Conservation (phyloP, 2,329 filamentous ascomycete species). For the Bipolaris victoriae region DNA sequence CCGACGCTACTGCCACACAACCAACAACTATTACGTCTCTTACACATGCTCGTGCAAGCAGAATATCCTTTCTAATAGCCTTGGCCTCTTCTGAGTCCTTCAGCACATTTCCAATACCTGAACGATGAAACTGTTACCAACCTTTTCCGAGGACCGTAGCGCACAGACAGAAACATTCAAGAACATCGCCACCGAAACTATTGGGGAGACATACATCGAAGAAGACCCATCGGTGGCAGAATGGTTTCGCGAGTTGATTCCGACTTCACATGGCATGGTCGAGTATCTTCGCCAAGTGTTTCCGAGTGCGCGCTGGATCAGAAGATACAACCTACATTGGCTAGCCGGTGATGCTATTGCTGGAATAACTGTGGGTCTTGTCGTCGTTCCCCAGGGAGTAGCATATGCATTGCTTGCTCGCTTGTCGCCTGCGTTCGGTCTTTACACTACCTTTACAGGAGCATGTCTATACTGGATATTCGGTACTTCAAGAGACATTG, state of each 20-base stretch:
- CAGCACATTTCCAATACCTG: neutral
- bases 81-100: neutral
- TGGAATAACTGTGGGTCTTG: slow-evolving; percentile 69
- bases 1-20: neutral
- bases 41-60: neutral
- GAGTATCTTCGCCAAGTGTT: slow-evolving; percentile 38
- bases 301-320: slow-evolving; percentile 36
- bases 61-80: neutral
- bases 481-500: slow-evolving; percentile 96
- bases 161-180: slow-evolving; percentile 21
- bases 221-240: slow-evolving; percentile 39
- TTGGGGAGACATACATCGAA: slow-evolving; percentile 34
- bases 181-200: slow-evolving; percentile 27
- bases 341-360: slow-evolving; percentile 40
- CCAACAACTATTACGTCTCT: neutral
- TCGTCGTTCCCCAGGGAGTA: slow-evolving; percentile 94
- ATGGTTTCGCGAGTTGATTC: slow-evolving; percentile 33
- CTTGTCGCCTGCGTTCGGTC: slow-evolving; percentile 77
- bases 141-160: slow-evolving; percentile 20
- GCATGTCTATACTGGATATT: slow-evolving; percentile 96
- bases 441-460: slow-evolving; percentile 95
- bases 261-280: slow-evolving; percentile 28
- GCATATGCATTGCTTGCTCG: slow-evolving; percentile 85
- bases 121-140: slow-evolving; percentile 22
- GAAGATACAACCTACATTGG: slow-evolving; percentile 42